phyloP scores from a whole-genome alignment of 441 rosid species.

The Brassica balearica region DNA sequence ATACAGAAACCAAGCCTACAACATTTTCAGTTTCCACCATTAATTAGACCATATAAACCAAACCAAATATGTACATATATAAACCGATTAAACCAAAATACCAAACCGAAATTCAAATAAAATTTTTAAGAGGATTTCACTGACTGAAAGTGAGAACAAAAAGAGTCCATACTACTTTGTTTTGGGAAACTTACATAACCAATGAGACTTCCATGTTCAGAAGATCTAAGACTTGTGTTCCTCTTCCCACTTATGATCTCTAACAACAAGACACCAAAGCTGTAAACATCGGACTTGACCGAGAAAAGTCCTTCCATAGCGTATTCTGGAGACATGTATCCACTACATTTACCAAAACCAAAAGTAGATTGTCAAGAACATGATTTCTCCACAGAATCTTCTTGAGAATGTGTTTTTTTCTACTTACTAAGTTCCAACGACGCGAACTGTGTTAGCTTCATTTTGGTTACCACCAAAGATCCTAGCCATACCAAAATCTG shows the following conservation, averaged over 20 bases:
- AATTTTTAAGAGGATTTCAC: conserved; percentile 1
- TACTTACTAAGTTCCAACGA: conserved; percentile 93
- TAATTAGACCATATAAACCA: conserved; percentile 5
- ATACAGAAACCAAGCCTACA: conserved; percentile 61
- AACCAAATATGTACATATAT: neutral
- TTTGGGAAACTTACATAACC: conserved; percentile 61
- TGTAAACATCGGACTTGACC: conserved; percentile 84
- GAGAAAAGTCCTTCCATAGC: conserved; percentile 97
- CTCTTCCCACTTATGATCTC: conserved; percentile 82
- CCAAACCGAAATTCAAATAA: neutral
- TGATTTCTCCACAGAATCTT: neutral
- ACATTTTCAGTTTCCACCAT: conserved; percentile 13
- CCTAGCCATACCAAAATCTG: conserved; percentile 94
- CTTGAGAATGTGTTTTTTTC: neutral
- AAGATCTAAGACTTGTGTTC: conserved; percentile 70
- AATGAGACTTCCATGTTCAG: conserved; percentile 63
- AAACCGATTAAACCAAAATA: neutral
- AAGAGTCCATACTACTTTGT: neutral
- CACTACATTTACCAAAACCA: conserved; percentile 51
- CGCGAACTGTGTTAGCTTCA: conserved; percentile 77
- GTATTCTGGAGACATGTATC: conserved; percentile 95
- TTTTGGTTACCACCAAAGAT: conserved; percentile 80
- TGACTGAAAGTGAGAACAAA: neutral
- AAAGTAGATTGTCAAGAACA: conserved; percentile 16
- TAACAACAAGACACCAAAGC: conserved; percentile 83